Evolutionary conservation across 73 alveolate species (phyloP).

Genomic region (Diophrys appendiculata): DNA sequence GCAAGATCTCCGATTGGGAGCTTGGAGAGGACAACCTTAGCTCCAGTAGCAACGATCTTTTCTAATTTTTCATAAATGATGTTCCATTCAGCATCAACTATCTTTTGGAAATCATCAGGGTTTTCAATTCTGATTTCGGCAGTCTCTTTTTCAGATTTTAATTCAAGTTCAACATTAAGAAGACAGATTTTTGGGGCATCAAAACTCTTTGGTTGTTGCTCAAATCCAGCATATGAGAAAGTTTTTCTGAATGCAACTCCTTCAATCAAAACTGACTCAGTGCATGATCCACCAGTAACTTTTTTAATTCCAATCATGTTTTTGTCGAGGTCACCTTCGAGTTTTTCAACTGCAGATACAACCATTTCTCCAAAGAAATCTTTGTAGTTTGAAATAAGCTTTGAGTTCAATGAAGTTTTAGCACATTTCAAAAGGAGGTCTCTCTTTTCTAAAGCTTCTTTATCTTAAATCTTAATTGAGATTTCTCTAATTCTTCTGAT

Average conservation of each 20-base stretch:
- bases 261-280: constrained; percentile 84
- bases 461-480: constrained; percentile 70
- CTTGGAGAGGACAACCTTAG: constrained; percentile 88
- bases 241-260: constrained; percentile 99
- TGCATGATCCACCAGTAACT: constrained; percentile 92
- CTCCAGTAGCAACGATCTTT: constrained; percentile 88
- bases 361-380: constrained; percentile 96
- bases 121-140: constrained; percentile 95
- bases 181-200: constrained; percentile 87
- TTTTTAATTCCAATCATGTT: constrained; percentile 86
- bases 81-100: constrained; percentile 99
- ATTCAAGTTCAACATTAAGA: constrained; percentile 92
- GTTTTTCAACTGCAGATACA: constrained; percentile 91
- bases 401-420: constrained; percentile 84
- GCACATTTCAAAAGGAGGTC: constrained; percentile 90
- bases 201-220: constrained; percentile 95
- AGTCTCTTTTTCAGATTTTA: constrained; percentile 94
- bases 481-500: constrained; percentile 74
- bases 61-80: constrained; percentile 94
- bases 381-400: constrained; percentile 89
- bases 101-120: constrained; percentile 91
- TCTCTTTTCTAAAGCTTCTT: constrained; percentile 74
- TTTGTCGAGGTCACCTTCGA: constrained; percentile 84
- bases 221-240: constrained; percentile 97
- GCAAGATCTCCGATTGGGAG: constrained; percentile 99